These are phyloP conservation scores for Coemansia furcata DNA, from an alignment of 192 early-diverging fungal genomes.

Conservation along the genomic window DNA sequence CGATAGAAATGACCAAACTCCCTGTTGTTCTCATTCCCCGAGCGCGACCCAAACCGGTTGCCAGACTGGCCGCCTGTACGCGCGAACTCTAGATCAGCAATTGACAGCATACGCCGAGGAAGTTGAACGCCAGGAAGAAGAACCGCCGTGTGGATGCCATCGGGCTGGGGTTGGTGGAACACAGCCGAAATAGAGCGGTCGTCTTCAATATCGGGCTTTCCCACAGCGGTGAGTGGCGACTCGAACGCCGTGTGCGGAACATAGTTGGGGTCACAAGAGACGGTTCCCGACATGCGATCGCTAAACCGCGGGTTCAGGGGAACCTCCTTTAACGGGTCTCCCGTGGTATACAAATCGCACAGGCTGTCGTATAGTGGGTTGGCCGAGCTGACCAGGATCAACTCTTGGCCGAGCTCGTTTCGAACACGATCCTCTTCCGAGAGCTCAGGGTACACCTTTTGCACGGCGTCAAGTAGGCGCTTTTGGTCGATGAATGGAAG, in stretches of 20 bases:
- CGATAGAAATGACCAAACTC: slow-evolving; percentile 47
- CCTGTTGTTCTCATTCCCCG: slow-evolving; percentile 33
- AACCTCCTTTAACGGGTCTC: slow-evolving; percentile 26
- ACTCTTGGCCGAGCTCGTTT: slow-evolving; percentile 66
- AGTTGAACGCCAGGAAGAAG: slow-evolving; percentile 45
- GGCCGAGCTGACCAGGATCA: slow-evolving; percentile 59
- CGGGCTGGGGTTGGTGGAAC: slow-evolving; percentile 46
- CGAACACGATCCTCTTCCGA: slow-evolving; percentile 70
- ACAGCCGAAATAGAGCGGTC: slow-evolving; percentile 61
- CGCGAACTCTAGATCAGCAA: slow-evolving; percentile 42
- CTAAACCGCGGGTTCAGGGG: slow-evolving; percentile 57
- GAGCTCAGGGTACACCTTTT: slow-evolving; percentile 61
- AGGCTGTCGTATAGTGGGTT: slow-evolving; percentile 63
- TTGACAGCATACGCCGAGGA: slow-evolving; percentile 25
- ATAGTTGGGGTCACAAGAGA: slow-evolving; percentile 59
- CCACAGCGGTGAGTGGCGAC: slow-evolving; percentile 54
- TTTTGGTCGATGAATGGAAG: slow-evolving; percentile 93
- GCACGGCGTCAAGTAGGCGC: slow-evolving; percentile 72
- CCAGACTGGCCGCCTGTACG: slow-evolving; percentile 37
- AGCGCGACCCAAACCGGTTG: slow-evolving; percentile 23
- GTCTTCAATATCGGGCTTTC: slow-evolving; percentile 59
- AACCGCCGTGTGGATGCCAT: slow-evolving; percentile 16
- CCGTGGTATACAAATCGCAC: slow-evolving; percentile 34
- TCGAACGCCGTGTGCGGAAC: slow-evolving; percentile 61
- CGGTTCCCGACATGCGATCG: slow-evolving; percentile 58